Base-by-base conservation (phyloP, 306 rosid genomes). In the Cicer pinnatifidum region DNA sequence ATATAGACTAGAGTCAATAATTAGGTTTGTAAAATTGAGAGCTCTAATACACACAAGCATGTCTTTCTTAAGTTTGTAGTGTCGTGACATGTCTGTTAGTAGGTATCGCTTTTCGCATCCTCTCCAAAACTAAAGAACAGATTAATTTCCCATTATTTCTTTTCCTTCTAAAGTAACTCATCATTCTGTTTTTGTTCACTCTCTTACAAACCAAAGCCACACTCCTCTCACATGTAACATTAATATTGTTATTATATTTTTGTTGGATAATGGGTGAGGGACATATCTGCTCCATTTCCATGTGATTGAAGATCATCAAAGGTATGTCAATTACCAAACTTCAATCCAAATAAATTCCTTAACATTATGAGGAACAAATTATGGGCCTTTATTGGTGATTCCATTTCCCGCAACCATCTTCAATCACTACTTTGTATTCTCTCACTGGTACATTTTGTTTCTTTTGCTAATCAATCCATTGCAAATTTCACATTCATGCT, bases 401-500 rank as follows among this genome's bases (percentile, higher is more conserved):
- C 98, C 76, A 93, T 93, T 59, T 87, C 91, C 7, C 88, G 92
- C 7, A 93, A 93, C 80, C 97, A 90, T 58, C 90, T 86, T 5
- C 97, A 90, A 68, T 90, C 98, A 1, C 76, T 90, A 54, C 85
- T 93, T 9, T 88, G 97, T 80, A 85, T 84, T 73, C 97, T 93
- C 78, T 89, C 92, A n/a, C 83, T 89, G 90, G 96, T 90, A 81
- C 40, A 8, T 0, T 59, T 12, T 40, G 11, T 67, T 78, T 64
- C 41, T 50, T 72, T 20, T 37, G 7, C 71, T 59, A 38, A 58
- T 51, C 56, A 46, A 58, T 46, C 56, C 37, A 58, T 46, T 77
- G n/a, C 63, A 47, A 77, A 48, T 10, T 59, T 39, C 38, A 19
- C 43, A 37, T 46, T 41, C 12, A 46, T 58, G 47, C 11, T 67